Evolutionary conservation across 2,329 filamentous ascomycete species (phyloP).

Genomic region (Podosphaera fusca): DNA sequence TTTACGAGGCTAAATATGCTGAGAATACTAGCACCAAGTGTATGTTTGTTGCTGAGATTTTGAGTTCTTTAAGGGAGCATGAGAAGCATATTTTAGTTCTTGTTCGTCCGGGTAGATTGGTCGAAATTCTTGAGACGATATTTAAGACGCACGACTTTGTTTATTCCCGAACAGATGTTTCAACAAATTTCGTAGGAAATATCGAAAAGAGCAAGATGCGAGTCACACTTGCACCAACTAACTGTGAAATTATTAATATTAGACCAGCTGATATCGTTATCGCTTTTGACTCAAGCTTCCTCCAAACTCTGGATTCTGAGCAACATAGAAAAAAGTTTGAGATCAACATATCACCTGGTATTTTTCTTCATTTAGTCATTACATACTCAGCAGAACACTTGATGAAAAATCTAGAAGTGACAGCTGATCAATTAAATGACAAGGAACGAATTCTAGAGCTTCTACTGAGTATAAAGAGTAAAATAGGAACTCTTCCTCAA

Average conservation of each 20-base stretch:
- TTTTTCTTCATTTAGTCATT: slow-evolving; percentile 11
- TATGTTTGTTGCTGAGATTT: slow-evolving; percentile 32
- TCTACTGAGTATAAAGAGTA: slow-evolving; percentile 8
- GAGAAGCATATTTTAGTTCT: slow-evolving; percentile 29
- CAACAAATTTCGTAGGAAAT: slow-evolving; percentile 10
- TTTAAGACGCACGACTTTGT: slow-evolving; percentile 20
- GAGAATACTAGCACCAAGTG: slow-evolving; percentile 36
- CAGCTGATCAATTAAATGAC: slow-evolving; percentile 7
- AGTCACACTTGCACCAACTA: slow-evolving; percentile 12
- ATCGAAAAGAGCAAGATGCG: slow-evolving; percentile 5
- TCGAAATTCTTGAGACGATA: slow-evolving; percentile 29
- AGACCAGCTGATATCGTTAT: slow-evolving; percentile 9
- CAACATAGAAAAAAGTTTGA: slow-evolving; percentile 4
- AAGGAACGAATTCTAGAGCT: slow-evolving; percentile 9
- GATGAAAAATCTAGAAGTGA: slow-evolving; percentile 10
- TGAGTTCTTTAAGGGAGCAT: slow-evolving; percentile 21
- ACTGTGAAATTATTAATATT: slow-evolving; percentile 3
- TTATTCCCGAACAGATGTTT: slow-evolving; percentile 13
- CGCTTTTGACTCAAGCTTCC: slow-evolving; percentile 8
- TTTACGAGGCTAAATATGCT: slow-evolving; percentile 26
- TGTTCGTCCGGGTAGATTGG: slow-evolving; percentile 24
- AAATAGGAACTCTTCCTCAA: slow-evolving; percentile 7
- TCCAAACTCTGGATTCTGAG: slow-evolving; percentile 3
- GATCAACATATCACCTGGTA: slow-evolving; percentile 4
- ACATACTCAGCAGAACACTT: slow-evolving; percentile 15